Conservation (phyloP, 306 rosid species). For the Quercus aquifolioides region DNA sequence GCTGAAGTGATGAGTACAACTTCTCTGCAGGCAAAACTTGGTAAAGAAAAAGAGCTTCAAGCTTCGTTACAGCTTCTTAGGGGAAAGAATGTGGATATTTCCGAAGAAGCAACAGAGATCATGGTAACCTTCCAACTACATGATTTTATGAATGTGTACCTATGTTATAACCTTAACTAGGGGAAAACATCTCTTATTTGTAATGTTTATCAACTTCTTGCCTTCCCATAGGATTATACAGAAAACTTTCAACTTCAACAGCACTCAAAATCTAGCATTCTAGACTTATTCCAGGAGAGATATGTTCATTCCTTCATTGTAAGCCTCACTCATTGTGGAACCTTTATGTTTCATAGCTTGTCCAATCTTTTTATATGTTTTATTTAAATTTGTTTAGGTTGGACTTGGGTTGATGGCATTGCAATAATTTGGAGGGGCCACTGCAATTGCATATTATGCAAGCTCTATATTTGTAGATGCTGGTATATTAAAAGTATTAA, state of each 20-base stretch:
- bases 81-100: conserved; percentile 52
- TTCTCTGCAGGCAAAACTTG: conserved; percentile 61
- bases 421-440: conserved; percentile 86
- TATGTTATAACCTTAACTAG: neutral
- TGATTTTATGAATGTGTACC: neutral
- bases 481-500: conserved; percentile 38
- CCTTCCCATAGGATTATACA: conserved; percentile 61
- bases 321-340: conserved; percentile 22
- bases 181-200: no score
- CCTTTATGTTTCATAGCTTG: neutral
- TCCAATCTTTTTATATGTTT: neutral
- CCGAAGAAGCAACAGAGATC: conserved; percentile 70
- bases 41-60: conserved; percentile 45
- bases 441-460: conserved; percentile 63
- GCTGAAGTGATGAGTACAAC: conserved; percentile 13
- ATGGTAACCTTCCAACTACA: conserved; percentile 17
- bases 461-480: conserved; percentile 66
- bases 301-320: conserved; percentile 71
- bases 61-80: conserved; percentile 64
- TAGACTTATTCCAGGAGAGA: conserved; percentile 64
- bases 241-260: conserved; percentile 46
- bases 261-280: conserved; percentile 47
- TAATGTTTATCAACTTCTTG: neutral
- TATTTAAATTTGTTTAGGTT: conserved; percentile 45
- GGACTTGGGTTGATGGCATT: conserved; percentile 83